Percentiles rank a stretch among this genome's conserved stretches.
phyloP scores from a whole-genome alignment of 2,329 filamentous ascomycete species.

The Teratosphaeria viscida region DNA sequence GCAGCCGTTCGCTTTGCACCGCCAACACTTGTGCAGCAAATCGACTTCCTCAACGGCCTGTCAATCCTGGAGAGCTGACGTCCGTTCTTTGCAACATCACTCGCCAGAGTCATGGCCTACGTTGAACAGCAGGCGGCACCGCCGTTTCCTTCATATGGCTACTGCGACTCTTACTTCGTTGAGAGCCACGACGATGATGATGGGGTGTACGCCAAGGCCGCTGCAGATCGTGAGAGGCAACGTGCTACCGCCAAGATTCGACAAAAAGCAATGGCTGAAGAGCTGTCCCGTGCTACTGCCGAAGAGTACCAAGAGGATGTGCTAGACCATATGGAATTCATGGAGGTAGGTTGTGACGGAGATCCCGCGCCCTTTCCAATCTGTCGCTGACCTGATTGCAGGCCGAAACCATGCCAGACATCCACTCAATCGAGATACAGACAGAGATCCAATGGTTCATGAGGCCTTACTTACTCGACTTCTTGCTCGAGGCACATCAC shows the following conservation, averaged over 20 bases:
- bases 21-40: conserved; percentile 11
- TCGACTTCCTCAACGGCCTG: conserved; percentile 16
- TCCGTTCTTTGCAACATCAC: conserved; percentile 28
- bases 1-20: conserved; percentile 33
- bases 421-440: conserved; percentile 97
- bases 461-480: conserved; percentile 95
- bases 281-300: conserved; percentile 72
- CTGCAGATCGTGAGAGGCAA: conserved; percentile 63
- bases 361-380: background rate
- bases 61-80: conserved; percentile 40
- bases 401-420: conserved; percentile 84
- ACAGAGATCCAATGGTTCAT: conserved; percentile 99
- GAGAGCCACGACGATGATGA: conserved; percentile 50
- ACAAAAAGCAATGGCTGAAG: conserved; percentile 79
- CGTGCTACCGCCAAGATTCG: conserved; percentile 70
- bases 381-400: conserved; percentile 26
- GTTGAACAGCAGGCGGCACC: conserved; percentile 22
- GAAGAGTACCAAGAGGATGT: conserved; percentile 94
- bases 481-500: conserved; percentile 91
- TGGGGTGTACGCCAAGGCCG: conserved; percentile 43
- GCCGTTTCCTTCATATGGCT: conserved; percentile 45
- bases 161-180: conserved; percentile 59
- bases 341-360: conserved; percentile 58
- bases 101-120: conserved; percentile 15
- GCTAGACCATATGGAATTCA: conserved; percentile 84